Evolutionary conservation across 257 asterid species (phyloP), one percentile per base, ranked within the genome.

Genomic region (Gentiana macrophylla): DNA sequence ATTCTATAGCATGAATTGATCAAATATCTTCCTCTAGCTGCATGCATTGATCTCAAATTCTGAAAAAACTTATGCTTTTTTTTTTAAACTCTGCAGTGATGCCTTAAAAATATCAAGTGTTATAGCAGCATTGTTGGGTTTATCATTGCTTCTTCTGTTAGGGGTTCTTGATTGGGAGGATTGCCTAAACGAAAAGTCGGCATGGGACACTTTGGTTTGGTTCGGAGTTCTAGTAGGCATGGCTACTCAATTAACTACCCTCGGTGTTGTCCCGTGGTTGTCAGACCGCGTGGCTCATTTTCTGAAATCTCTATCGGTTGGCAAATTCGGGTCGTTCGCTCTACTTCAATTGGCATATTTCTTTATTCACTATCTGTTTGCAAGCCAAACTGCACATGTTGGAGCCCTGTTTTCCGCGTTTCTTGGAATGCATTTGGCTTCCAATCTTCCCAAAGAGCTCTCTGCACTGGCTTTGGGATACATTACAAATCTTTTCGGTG

Each of bases 341-440:
- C 53, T 91, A 64, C 94, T 91, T 55, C 96, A 91, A 53, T 3
- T 69, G n/a, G 53, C 75, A 5, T 91, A 86, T 62, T 91, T 91
- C 79, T 70, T 82, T 62, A 72, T 81, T 64, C 98, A 91, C 61
- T 91, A 91, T 69, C 60, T 91, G 33, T 91, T 90, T 57, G 98
- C 98, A 1, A 72, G 98, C 49, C 96, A 91, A 61, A 91, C 98
- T 4, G 98, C 94, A 3, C 97, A 90, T 52, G 96, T 86, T 34
- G 94, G 93, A 35, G 97, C 97, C 4, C 69, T 90, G 3, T 90
- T 80, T 73, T 82, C 94, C 0, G 97, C 94, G 0, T 90, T 90
- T 62, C 95, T 90, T 2, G 80, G 75, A 0, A 86, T 90, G 95
- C 93, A 74, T 52, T 58, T 90, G 59, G 96, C 85, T 2, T 56